phyloP scores from a whole-genome alignment of 495 filamentous ascomycete genomes.

The Aspergillus coremiiformis region DNA sequence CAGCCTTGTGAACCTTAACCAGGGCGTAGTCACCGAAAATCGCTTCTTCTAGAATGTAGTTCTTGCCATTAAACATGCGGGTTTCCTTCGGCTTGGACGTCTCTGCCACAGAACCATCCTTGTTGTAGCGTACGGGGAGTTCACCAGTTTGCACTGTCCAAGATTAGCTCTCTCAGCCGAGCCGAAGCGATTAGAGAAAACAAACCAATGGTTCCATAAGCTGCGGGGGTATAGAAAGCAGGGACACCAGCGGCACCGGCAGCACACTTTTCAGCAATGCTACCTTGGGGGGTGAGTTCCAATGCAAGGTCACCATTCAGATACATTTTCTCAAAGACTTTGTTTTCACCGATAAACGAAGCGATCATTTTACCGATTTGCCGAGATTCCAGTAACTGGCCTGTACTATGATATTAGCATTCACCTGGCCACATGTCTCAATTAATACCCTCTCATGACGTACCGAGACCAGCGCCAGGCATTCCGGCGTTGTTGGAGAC shows the following conservation, averaged over 20 bases:
- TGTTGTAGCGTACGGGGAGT: conserved; percentile 72
- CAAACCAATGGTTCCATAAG: conserved; percentile 63
- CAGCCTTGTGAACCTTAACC: conserved; percentile 79
- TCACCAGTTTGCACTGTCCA: conserved; percentile 66
- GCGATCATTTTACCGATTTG: conserved; percentile 87
- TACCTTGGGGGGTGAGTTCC: conserved; percentile 83
- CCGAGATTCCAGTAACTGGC: conserved; percentile 62
- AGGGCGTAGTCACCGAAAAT: conserved; percentile 84
- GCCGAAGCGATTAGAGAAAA: neutral
- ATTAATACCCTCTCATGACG: neutral
- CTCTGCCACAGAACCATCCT: conserved; percentile 64
- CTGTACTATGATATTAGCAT: conserved; percentile 5
- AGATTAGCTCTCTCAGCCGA: neutral
- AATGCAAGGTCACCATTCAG: conserved; percentile 72
- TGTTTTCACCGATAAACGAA: conserved; percentile 85
- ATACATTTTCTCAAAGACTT: conserved; percentile 80
- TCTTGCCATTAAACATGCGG: conserved; percentile 75
- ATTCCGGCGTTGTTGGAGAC: conserved; percentile 90
- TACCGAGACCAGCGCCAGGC: conserved; percentile 65
- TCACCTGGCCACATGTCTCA: neutral
- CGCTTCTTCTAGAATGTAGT: conserved; percentile 74
- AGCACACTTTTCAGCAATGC: conserved; percentile 76
- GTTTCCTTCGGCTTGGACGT: conserved; percentile 74
- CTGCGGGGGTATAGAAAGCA: conserved; percentile 86
- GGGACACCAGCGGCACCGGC: conserved; percentile 80